These are phyloP conservation scores for Plantago rigida DNA, from an alignment of 305 asterid genomes.

Conservation along the genomic window DNA sequence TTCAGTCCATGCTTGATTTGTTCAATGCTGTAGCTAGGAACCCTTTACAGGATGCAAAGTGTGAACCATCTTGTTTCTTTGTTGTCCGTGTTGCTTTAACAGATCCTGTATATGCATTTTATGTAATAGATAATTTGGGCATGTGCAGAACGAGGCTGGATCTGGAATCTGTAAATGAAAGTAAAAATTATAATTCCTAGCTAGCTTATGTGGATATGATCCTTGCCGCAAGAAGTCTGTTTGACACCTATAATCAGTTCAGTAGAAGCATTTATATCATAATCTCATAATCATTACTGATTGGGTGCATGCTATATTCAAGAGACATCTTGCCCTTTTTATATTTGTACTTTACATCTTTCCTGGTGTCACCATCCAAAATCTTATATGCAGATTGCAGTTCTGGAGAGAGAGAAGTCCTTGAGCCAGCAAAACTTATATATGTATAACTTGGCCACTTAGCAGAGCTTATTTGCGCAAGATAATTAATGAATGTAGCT, in stretches of 20 bases:
- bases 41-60: background rate
- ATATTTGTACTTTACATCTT: background rate
- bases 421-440: conserved; percentile 66
- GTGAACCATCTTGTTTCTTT: background rate
- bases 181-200: background rate
- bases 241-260: background rate
- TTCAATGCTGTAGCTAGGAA: background rate
- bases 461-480: conserved; percentile 50
- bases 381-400: conserved; percentile 44
- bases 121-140: background rate
- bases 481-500: conserved; percentile 31
- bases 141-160: background rate
- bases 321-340: conserved; percentile 12
- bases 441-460: conserved; percentile 51
- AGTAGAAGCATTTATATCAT: conserved; percentile 5
- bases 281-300: conserved; percentile 6
- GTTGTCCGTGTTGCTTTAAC: background rate
- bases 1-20: background rate
- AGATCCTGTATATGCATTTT: background rate
- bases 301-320: conserved; percentile 15
- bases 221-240: conserved; percentile 13
- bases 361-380: conserved; percentile 18
- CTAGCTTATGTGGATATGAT: conserved; percentile 4
- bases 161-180: background rate
- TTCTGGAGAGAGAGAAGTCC: conserved; percentile 71